These are phyloP conservation scores for Saposhnikovia divaricata DNA, from an alignment of 129 eudicot genomes.

Conservation along the genomic window DNA sequence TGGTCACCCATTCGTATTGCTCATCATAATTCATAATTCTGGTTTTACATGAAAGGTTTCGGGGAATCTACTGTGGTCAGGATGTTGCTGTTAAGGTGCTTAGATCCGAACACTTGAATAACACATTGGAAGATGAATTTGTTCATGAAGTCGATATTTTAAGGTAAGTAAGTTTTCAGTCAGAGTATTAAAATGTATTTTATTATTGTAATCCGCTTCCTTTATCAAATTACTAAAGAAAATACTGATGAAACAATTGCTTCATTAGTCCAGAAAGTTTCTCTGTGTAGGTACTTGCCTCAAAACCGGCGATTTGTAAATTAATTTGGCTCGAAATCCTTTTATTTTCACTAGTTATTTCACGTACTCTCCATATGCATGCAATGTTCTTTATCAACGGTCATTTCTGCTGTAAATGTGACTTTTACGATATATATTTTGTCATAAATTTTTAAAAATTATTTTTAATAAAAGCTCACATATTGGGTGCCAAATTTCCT, in stretches of 20 bases:
- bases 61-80: constrained; percentile 68
- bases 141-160: constrained; percentile 69
- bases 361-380: background rate
- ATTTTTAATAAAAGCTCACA: too few relatives aligned
- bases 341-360: background rate
- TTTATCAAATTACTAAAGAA: background rate
- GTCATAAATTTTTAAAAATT: too few relatives aligned
- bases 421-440: too few relatives aligned
- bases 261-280: background rate
- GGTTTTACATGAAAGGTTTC: constrained; percentile 45
- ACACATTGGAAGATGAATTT: constrained; percentile 71
- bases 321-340: background rate
- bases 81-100: constrained; percentile 87
- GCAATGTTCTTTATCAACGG: background rate
- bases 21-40: background rate
- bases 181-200: background rate
- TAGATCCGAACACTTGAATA: constrained; percentile 59
- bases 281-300: background rate
- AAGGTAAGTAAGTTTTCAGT: constrained; percentile 34
- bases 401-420: background rate
- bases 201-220: background rate
- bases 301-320: too few relatives aligned
- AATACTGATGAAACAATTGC: background rate
- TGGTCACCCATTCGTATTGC: constrained; percentile 3
- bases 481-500: too few relatives aligned